Evolutionary conservation across 2,329 filamentous ascomycete species (phyloP).

Genomic region (Fusarium secorum): DNA sequence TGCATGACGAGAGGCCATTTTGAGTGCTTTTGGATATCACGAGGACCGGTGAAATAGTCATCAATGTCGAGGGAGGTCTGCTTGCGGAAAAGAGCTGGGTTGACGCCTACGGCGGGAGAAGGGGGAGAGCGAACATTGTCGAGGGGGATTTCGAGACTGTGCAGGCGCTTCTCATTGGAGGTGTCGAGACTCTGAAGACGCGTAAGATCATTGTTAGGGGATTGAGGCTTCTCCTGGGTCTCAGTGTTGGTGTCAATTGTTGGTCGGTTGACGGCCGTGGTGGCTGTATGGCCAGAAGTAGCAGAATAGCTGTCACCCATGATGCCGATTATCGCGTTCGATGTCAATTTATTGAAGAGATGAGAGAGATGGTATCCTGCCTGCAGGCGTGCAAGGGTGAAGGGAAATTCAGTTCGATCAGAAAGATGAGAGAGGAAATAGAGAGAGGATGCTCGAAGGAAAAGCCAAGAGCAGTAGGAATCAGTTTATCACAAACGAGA

Average conservation of each 20-base stretch:
- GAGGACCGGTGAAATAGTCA: slow-evolving; percentile 71
- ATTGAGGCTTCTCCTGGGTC: slow-evolving; percentile 1
- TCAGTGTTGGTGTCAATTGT: slow-evolving; percentile 26
- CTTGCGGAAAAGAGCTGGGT: slow-evolving; percentile 45
- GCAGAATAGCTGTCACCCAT: slow-evolving; percentile 38
- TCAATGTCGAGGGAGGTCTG: slow-evolving; percentile 58
- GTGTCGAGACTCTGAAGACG: slow-evolving; percentile 22
- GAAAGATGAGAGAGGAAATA: not conserved
- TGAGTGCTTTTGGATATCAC: slow-evolving; percentile 75
- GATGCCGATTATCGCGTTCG: slow-evolving; percentile 7
- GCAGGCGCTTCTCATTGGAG: slow-evolving; percentile 31
- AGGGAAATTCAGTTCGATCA: not conserved
- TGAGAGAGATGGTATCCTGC: slow-evolving; percentile 28
- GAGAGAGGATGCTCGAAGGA: slow-evolving; percentile 9
- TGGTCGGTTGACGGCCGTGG: slow-evolving; percentile 25
- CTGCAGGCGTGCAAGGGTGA: slow-evolving; percentile 31
- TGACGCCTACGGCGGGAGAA: slow-evolving; percentile 40
- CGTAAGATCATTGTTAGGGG: slow-evolving; percentile 5
- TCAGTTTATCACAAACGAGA: slow-evolving; percentile 19
- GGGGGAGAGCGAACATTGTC: slow-evolving; percentile 45
- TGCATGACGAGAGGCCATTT: slow-evolving; percentile 80
- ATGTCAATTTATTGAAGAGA: not conserved
- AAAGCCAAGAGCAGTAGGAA: slow-evolving; percentile 1
- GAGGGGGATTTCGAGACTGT: slow-evolving; percentile 42
- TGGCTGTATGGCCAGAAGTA: slow-evolving; percentile 22